Evolutionary conservation across 2,329 filamentous ascomycete genomes (phyloP), one percentile per base, ranked within the genome.

Genomic region (Penicillium palitans): DNA sequence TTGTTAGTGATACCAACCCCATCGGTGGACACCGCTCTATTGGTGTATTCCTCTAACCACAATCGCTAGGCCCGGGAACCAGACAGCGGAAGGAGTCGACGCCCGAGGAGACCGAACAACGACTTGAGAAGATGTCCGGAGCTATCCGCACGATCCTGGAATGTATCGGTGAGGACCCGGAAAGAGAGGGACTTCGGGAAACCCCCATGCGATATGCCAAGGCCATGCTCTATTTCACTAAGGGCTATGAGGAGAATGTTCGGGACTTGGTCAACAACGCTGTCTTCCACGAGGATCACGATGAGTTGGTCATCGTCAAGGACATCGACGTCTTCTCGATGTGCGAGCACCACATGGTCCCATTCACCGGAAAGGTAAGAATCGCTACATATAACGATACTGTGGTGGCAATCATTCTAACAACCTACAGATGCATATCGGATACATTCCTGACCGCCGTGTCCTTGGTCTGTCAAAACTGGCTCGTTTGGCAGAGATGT

Each of bases 271-370:
- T 98, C 61, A 98, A 98, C 74, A 85, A 88, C 56, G 95, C 95
- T 19, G 90, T 98, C 54, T 99, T 99, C 78, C 89, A 96, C 70
- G 95, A 98, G 75, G 91, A 93, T 62, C 93, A 98, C 72, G 95
- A 96, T 70, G 95, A 99, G 77, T 85, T 99, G 79, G 93, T 99
- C 31, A 96, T 98, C 69, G 91, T 99, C 59, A 96, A 96, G 79
- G 93, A 98, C 71, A 98, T 99, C 70, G 93, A 97, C 73, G 86
- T 98, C 13, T 96, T 92, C 76, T 93, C 90, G 63, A 81, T 98
- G 44, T 99, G 95, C 80, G 95, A 99, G 79, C 95, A 99, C 75
- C 95, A 99, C 73, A 84, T 99, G 73, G 93, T 99, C 8, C 95
- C 95, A 0, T 99, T 99, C 70, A 93, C 86, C 3, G 95, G 95